A percentile compares a stretch with the other conserved stretches of the same genome.
phyloP scores from a whole-genome alignment of 805 yeast species.

The Spathaspora girioi region DNA sequence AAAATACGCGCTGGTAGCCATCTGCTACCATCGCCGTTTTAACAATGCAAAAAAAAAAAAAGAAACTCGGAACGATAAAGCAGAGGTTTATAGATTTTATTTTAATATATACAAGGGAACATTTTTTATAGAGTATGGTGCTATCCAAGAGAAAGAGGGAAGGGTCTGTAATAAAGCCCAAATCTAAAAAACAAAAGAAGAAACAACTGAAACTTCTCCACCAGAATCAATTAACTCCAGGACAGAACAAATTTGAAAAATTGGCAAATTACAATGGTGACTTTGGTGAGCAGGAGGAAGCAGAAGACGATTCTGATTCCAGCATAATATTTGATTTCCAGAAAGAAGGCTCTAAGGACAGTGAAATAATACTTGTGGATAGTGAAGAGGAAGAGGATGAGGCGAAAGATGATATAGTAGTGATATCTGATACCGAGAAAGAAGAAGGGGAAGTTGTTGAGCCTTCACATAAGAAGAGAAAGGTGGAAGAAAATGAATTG shows the following conservation, averaged over 20 bases:
- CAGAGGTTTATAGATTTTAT: neutral
- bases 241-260: conserved; percentile 18
- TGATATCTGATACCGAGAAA: conserved; percentile 19
- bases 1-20: neutral
- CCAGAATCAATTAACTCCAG: neutral
- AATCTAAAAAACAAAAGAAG: conserved; percentile 19
- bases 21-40: neutral
- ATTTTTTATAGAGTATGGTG: conserved; percentile 7
- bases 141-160: conserved; percentile 21
- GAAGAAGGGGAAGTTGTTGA: conserved; percentile 5
- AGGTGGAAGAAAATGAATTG: conserved; percentile 27
- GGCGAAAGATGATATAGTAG: conserved; percentile 14
- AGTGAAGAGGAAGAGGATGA: conserved; percentile 18
- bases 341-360: conserved; percentile 9
- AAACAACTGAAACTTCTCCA: conserved; percentile 11
- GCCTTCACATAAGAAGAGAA: conserved; percentile 2
- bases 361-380: conserved; percentile 29
- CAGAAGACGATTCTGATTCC: conserved; percentile 17
- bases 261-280: conserved; percentile 12
- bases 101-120: neutral
- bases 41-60: neutral
- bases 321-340: conserved; percentile 19
- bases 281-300: neutral
- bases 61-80: neutral
- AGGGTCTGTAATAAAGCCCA: conserved; percentile 12